Conservation (phyloP, 1,284 basidiomycete genomes). For the Pyrrhoderma lamaoense region DNA sequence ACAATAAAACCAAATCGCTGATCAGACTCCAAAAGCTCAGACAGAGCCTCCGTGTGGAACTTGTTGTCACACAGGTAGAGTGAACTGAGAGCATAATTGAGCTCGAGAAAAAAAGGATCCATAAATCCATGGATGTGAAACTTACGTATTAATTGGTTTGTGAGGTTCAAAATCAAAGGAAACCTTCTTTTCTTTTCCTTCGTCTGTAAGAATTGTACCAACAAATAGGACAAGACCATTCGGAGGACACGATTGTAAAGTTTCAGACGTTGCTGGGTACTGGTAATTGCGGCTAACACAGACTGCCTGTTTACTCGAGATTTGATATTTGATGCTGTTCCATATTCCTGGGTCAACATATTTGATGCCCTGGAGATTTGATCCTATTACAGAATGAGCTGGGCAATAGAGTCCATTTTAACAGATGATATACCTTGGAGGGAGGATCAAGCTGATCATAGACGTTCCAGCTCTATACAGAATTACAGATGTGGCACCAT, state of each 20-base stretch:
- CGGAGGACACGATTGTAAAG: slow-evolving; percentile 91
- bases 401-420: slow-evolving; percentile 1
- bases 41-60: slow-evolving; percentile 97
- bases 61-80: slow-evolving; percentile 99
- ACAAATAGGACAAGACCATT: slow-evolving; percentile 97
- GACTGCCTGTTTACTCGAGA: slow-evolving; percentile 98
- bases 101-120: background rate
- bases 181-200: slow-evolving; percentile 98
- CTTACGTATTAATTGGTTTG: slow-evolving; percentile 97
- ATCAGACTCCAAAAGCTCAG: slow-evolving; percentile 95
- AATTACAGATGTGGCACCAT: slow-evolving; percentile 11
- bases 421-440: slow-evolving; percentile 60
- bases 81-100: slow-evolving; percentile 43
- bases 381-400: slow-evolving; percentile 44
- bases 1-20: slow-evolving; percentile 99
- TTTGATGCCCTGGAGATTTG: slow-evolving; percentile 92
- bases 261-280: slow-evolving; percentile 97
- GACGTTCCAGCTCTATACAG: slow-evolving; percentile 82
- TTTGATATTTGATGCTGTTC: slow-evolving; percentile 98
- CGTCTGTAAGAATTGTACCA: slow-evolving; percentile 96
- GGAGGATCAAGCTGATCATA: slow-evolving; percentile 99
- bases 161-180: slow-evolving; percentile 97
- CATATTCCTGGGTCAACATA: slow-evolving; percentile 98
- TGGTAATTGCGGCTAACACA: slow-evolving; percentile 96
- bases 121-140: slow-evolving; percentile 16